Evolutionary conservation across 2,329 filamentous ascomycete genomes (phyloP), one percentile per base, ranked within the genome.

Genomic region (Microdochium nivale): DNA sequence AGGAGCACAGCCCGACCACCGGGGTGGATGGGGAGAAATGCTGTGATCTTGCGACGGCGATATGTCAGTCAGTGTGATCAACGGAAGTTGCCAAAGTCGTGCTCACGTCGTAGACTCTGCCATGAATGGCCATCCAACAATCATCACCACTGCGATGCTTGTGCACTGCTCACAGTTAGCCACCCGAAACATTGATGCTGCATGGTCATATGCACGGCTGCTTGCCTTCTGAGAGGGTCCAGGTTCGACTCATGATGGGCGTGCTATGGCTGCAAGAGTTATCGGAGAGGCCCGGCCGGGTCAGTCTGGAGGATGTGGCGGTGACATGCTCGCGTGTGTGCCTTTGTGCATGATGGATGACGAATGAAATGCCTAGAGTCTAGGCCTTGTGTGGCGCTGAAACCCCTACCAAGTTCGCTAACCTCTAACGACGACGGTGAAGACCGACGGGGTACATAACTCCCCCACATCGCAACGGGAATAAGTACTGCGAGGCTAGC

Each of bases 41-140:
- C 49, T 35, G 58, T 60, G 19, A 60, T 56, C 56, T 60, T 46
- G 40, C 21, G 24, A 23, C 1, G 3, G 30, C 7, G 30, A 32
- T 25, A 33, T 37, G 37, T 32, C 16, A 46, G 14, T 25, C 23
- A 14, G 33, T 47, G 4, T 13, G 21, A 27, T 19, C 24, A 21
- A 10, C 19, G 4, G 35, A 40, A 40, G 35, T 5, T 5, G 14
- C 35, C 16, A 14, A 40, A 40, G 13, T 40, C 14, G 7, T 40
- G 51, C 58, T 50, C 25, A 60, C 58, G 50, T 60, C 57, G 35
- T 60, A 60, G 32, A 59, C 57, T 21, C 55, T 58, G n/a, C 57
- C 57, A 50, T 60, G 57, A 19, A 60, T 27, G 30, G 58, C 32
- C 52, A 59, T 57, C 58, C 58, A 60, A 33, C 58, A 60, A 33